These are phyloP conservation scores for Yueomyces sinensis DNA, from an alignment of 805 yeast species.

Conservation along the genomic window DNA sequence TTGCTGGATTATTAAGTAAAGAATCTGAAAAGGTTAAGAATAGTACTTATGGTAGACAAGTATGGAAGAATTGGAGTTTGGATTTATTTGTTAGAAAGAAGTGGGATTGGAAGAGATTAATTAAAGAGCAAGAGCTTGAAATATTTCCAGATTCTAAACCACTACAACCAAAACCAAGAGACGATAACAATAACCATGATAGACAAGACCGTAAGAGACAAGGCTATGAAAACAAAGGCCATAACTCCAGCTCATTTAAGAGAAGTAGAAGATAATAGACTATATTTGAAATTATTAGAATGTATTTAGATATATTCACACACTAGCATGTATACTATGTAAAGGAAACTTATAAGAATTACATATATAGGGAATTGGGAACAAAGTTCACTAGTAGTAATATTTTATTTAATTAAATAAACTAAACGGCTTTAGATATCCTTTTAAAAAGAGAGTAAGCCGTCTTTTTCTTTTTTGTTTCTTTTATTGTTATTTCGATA, in stretches of 20 bases:
- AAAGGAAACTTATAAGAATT: too few species aligned
- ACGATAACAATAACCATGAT: not conserved
- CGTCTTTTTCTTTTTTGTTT: too few species aligned
- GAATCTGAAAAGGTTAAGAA: slow-evolving; percentile 63
- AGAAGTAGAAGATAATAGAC: not conserved
- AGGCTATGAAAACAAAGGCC: not conserved
- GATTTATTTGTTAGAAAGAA: slow-evolving; percentile 41
- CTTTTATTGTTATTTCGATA: too few species aligned
- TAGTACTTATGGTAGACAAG: slow-evolving; percentile 76
- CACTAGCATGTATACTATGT: too few species aligned
- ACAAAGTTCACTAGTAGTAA: too few species aligned
- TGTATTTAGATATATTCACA: too few species aligned
- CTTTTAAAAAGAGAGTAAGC: too few species aligned
- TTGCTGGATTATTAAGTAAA: slow-evolving; percentile 52
- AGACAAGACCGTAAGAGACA: not conserved
- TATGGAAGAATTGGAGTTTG: slow-evolving; percentile 92
- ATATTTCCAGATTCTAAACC: slow-evolving; percentile 26
- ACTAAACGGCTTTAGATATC: too few species aligned
- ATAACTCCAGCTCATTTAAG: not conserved
- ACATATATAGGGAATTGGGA: too few species aligned
- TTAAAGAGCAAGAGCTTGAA: slow-evolving; percentile 39
- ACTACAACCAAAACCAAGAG: slow-evolving; percentile 15
- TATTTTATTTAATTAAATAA: too few species aligned
- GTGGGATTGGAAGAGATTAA: slow-evolving; percentile 66
- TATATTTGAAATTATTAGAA: not conserved